These are phyloP conservation scores for Alternaria sp. DNA, from an alignment of 2,329 filamentous ascomycete species.

Conservation along the genomic window DNA sequence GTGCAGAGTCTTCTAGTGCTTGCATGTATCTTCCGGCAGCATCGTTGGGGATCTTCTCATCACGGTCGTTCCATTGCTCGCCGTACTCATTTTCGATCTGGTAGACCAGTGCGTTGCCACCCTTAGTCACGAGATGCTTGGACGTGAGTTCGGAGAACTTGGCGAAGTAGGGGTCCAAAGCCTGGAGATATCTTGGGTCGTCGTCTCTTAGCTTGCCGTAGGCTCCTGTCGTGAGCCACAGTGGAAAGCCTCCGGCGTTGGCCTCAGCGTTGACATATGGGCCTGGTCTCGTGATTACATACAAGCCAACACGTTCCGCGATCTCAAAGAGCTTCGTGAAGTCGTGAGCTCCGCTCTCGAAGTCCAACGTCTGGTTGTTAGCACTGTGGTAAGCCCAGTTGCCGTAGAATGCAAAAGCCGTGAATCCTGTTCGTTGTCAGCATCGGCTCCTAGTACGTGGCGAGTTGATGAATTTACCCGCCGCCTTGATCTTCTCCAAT, in stretches of 20 bases:
- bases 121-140: constrained; percentile 63
- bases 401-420: constrained; percentile 56
- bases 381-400: constrained; percentile 59
- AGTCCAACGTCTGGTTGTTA: constrained; percentile 56
- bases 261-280: constrained; percentile 70
- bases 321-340: constrained; percentile 60
- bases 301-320: constrained; percentile 61
- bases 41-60: constrained; percentile 55
- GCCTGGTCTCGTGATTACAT: constrained; percentile 63
- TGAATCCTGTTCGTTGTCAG: constrained; percentile 49
- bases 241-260: constrained; percentile 66
- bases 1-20: constrained; percentile 59
- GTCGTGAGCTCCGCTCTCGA: constrained; percentile 60
- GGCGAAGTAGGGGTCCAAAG: constrained; percentile 62
- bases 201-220: constrained; percentile 62
- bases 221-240: constrained; percentile 67
- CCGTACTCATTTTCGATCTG: constrained; percentile 65
- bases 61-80: constrained; percentile 47
- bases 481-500: constrained; percentile 60
- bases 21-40: constrained; percentile 64
- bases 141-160: constrained; percentile 59
- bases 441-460: neutral
- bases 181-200: constrained; percentile 59
- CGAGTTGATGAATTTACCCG: constrained; percentile 15
- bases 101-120: constrained; percentile 62